A percentile compares a stretch with the other conserved stretches of the same genome.
Conservation (phyloP, 306 rosid species). For the Quercus engelmannii region DNA sequence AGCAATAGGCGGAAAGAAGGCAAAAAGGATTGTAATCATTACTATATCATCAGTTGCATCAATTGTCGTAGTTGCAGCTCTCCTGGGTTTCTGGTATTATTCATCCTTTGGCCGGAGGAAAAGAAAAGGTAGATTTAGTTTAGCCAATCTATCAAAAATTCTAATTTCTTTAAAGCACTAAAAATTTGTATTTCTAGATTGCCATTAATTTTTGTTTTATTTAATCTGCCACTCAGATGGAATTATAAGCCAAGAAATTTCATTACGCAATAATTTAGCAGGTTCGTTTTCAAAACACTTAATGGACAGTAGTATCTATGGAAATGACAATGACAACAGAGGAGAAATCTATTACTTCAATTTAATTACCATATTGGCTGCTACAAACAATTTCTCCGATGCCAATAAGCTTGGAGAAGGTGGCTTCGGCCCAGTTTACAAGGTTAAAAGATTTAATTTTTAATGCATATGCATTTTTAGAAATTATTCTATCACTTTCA, state of each 20-base stretch:
- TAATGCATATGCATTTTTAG: too few species aligned
- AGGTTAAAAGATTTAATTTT: conserved; percentile 1
- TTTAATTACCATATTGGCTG: conserved; percentile 6
- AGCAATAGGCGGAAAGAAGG: neutral
- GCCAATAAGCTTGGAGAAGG: conserved; percentile 29
- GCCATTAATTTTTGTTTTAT: neutral
- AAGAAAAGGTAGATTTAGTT: neutral
- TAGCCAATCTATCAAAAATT: too few species aligned
- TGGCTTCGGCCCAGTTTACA: conserved; percentile 33
- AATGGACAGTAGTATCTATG: neutral
- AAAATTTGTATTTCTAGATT: neutral
- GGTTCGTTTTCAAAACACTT: neutral
- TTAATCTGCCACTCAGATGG: neutral
- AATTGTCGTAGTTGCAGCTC: conserved; percentile 3
- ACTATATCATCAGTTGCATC: conserved; percentile 1
- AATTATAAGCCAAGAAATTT: neutral
- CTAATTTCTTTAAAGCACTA: too few species aligned
- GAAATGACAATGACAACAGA: neutral
- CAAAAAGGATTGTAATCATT: neutral
- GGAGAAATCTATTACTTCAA: conserved; percentile 20
- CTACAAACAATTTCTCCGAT: conserved; percentile 23
- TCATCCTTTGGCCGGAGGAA: neutral
- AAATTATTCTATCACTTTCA: too few species aligned
- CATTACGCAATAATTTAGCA: neutral
- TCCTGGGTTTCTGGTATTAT: conserved; percentile 6